Evolutionary conservation across 2,329 filamentous ascomycete species (phyloP).

Genomic region (Delphinella strobiligena): DNA sequence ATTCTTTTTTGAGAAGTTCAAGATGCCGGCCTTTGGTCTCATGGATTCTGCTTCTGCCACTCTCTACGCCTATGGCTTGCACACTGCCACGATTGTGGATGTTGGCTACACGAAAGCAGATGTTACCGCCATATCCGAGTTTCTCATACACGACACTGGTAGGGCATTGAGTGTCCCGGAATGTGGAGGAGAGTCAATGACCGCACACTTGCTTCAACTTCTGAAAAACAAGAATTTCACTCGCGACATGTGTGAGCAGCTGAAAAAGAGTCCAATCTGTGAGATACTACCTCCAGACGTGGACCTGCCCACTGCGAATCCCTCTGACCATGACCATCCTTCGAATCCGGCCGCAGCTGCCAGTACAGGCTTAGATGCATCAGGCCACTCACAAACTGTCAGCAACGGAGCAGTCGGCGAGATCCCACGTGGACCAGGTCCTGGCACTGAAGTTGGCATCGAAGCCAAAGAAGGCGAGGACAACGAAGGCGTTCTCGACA

Average conservation of each 20-base stretch:
- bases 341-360: slow-evolving; percentile 44
- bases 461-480: slow-evolving; percentile 40
- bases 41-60: slow-evolving; percentile 82
- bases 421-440: slow-evolving; percentile 40
- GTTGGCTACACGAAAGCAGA: slow-evolving; percentile 89
- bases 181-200: slow-evolving; percentile 83
- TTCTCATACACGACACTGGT: slow-evolving; percentile 57
- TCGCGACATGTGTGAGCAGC: slow-evolving; percentile 51
- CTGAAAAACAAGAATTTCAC: slow-evolving; percentile 47
- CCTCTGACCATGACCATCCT: slow-evolving; percentile 25
- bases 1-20: slow-evolving; percentile 96
- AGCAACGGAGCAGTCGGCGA: slow-evolving; percentile 30
- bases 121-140: slow-evolving; percentile 80
- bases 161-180: slow-evolving; percentile 48
- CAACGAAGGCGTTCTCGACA: slow-evolving; percentile 66
- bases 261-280: slow-evolving; percentile 51
- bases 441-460: slow-evolving; percentile 41
- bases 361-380: slow-evolving; percentile 40
- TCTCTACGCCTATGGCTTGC: slow-evolving; percentile 66
- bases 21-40: slow-evolving; percentile 80
- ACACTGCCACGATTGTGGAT: slow-evolving; percentile 76
- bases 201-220: slow-evolving; percentile 56
- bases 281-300: slow-evolving; percentile 46
- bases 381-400: slow-evolving; percentile 29
- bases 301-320: slow-evolving; percentile 37